Conservation (phyloP, 495 filamentous ascomycete species). For the Hypoxylon cercidicola region DNA sequence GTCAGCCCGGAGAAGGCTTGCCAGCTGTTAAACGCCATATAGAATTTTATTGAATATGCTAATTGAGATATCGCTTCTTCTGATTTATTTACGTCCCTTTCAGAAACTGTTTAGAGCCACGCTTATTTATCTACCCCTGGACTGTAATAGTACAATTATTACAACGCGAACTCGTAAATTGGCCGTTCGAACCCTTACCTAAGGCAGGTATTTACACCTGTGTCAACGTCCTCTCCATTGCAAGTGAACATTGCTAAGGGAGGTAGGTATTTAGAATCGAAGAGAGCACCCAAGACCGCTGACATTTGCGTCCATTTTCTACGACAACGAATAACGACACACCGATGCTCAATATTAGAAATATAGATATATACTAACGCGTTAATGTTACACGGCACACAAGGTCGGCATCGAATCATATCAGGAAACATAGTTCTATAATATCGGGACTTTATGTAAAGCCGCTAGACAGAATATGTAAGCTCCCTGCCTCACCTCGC, state of each 20-base stretch:
- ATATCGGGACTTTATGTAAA: conserved; percentile 21
- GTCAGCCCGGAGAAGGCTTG: conserved; percentile 20
- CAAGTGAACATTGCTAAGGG: too few relatives aligned
- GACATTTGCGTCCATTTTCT: too few relatives aligned
- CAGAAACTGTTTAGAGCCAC: neutral
- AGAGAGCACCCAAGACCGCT: too few relatives aligned
- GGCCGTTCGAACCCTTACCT: too few relatives aligned
- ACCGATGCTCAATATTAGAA: neutral
- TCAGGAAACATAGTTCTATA: conserved; percentile 29
- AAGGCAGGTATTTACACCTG: too few relatives aligned
- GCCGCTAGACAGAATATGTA: conserved; percentile 11
- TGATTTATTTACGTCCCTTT: neutral
- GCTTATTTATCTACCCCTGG: too few relatives aligned
- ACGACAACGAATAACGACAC: neutral
- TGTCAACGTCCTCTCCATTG: too few relatives aligned
- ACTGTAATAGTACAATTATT: too few relatives aligned
- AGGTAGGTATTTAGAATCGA: too few relatives aligned
- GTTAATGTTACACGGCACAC: neutral
- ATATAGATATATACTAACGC: neutral
- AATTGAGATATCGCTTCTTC: conserved; percentile 38
- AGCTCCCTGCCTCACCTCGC: conserved; percentile 18
- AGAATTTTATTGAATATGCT: conserved; percentile 34
- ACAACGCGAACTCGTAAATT: too few relatives aligned
- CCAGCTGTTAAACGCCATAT: conserved; percentile 14
- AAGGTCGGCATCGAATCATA: conserved; percentile 6